Base-by-base conservation (phyloP, 345 rosid genomes). In the Salix caprea region DNA sequence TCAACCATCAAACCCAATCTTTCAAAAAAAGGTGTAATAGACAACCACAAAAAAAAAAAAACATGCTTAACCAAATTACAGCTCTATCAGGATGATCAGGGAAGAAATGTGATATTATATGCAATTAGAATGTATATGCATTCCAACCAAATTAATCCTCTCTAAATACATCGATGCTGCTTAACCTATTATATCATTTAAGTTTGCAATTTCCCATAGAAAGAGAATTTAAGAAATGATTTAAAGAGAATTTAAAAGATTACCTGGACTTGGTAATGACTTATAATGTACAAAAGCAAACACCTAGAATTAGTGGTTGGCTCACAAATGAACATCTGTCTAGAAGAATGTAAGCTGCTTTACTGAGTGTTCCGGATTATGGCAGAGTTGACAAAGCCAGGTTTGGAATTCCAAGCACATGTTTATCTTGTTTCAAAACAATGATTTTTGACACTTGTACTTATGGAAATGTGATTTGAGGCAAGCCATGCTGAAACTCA, bases 1-100 rank as follows among this genome's bases (percentile, higher is more conserved):
- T 66, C 26, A 62, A 66, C 62, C 67, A 66, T 21, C 52, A 67
- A 65, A 67, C 72, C 52, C 71, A 50, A 46, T 65, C 14, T 30
- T 46, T 23, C 48, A 12, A 65, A 60, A 34, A 37, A 30, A 30
- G 2, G n/a, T 30, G n/a, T 26, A 32, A 46, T 30, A 7, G 10
- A n/a, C 19, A 37, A 48, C 26, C 15, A 46, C 23, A 48, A 58
- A 0, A 73, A 5, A 0, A 73, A 4, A 26, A 7, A 21, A 3
- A 4, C 65, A 52, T 30, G 76, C 65, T 62, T 24, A 30, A 30
- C 15, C 16, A 34, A 34, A 66, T 32, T 19, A 16, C 40, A 34
- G 44, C 26, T 34, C 21, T 66, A 52, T 19, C 42, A 28, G 19
- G 26, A 8, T n/a, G 6, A 32, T 32, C 30, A 32, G n/a, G 58